phyloP scores from a whole-genome alignment of 169 alveolate species.

The Haemoproteus tartakovskyi region DNA sequence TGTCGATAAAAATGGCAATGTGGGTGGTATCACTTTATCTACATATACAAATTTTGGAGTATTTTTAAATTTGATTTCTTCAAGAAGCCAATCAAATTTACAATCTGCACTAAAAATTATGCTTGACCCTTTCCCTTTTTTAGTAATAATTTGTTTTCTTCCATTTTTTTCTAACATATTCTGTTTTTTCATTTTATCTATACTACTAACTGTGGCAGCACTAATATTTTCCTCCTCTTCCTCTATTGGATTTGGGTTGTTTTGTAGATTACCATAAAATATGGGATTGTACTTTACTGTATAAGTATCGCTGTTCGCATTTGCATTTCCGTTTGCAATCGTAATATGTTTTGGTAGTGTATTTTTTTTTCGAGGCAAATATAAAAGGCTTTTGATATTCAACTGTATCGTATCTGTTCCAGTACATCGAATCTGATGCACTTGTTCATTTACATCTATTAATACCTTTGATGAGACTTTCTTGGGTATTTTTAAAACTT shows the following conservation, averaged over 20 bases:
- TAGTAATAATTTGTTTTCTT: not conserved
- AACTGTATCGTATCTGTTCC: conserved; percentile 23
- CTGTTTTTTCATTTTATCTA: conserved; percentile 7
- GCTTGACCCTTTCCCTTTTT: not conserved
- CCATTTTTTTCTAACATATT: conserved; percentile 6
- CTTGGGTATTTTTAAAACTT: conserved; percentile 35
- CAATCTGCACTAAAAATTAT: conserved; percentile 45
- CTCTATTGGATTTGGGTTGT: not conserved
- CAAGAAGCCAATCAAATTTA: conserved; percentile 21
- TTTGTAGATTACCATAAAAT: too few relatives aligned
- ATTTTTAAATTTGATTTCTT: conserved; percentile 35
- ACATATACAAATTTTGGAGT: conserved; percentile 13
- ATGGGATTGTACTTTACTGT: too few relatives aligned
- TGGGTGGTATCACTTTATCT: too few relatives aligned
- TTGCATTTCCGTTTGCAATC: not conserved
- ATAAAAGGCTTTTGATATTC: conserved; percentile 28
- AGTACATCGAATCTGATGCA: conserved; percentile 41
- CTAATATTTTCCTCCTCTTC: not conserved
- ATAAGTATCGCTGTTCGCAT: not conserved
- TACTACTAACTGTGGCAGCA: not conserved
- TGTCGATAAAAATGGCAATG: too few relatives aligned
- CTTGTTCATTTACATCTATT: conserved; percentile 31
- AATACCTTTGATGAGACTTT: conserved; percentile 48
- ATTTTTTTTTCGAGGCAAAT: conserved; percentile 14
- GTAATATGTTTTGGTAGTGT: not conserved